Percentiles rank a stretch among this genome's conserved stretches.
Conservation (phyloP, 495 filamentous ascomycete species). For the Tuber brumale region DNA sequence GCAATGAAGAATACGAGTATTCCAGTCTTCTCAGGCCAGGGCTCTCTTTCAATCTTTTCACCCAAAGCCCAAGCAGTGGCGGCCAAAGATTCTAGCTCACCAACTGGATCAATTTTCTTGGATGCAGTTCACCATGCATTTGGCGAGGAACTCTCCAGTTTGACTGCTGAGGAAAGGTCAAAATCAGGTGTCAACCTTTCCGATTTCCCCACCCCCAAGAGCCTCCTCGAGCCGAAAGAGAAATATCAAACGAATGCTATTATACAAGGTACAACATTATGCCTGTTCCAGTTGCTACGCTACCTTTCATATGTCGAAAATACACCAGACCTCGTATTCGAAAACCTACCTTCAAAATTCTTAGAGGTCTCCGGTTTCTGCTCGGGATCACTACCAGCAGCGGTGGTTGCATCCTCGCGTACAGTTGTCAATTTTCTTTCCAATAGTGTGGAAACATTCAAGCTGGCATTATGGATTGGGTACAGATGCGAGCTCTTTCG, state of each 20-base stretch:
- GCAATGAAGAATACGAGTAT: slow-evolving; percentile 27
- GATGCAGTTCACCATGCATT: slow-evolving; percentile 26
- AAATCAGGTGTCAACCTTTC: slow-evolving; percentile 16
- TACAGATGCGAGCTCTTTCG: slow-evolving; percentile 30
- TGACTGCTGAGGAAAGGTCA: slow-evolving; percentile 9
- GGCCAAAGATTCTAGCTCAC: slow-evolving; percentile 23
- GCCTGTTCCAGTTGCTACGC: slow-evolving; percentile 25
- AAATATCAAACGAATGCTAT: slow-evolving; percentile 28
- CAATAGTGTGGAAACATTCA: slow-evolving; percentile 25
- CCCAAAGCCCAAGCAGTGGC: slow-evolving; percentile 23
- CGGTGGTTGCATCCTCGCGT: slow-evolving; percentile 25
- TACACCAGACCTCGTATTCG: slow-evolving; percentile 23
- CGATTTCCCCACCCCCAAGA: slow-evolving; percentile 21
- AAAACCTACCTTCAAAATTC: slow-evolving; percentile 13
- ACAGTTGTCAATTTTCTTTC: slow-evolving; percentile 25
- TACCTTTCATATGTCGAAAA: slow-evolving; percentile 29
- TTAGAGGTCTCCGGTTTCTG: slow-evolving; percentile 35
- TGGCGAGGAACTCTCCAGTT: slow-evolving; percentile 24
- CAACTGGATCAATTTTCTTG: slow-evolving; percentile 25
- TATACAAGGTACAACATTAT: slow-evolving; percentile 24
- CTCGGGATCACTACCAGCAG: slow-evolving; percentile 27
- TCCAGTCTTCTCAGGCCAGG: slow-evolving; percentile 29
- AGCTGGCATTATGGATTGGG: slow-evolving; percentile 32
- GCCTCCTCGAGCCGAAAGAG: slow-evolving; percentile 20
- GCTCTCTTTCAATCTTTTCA: slow-evolving; percentile 27